Base-by-base conservation (phyloP, 2,329 filamentous ascomycete genomes). In the Claviceps sp. region DNA sequence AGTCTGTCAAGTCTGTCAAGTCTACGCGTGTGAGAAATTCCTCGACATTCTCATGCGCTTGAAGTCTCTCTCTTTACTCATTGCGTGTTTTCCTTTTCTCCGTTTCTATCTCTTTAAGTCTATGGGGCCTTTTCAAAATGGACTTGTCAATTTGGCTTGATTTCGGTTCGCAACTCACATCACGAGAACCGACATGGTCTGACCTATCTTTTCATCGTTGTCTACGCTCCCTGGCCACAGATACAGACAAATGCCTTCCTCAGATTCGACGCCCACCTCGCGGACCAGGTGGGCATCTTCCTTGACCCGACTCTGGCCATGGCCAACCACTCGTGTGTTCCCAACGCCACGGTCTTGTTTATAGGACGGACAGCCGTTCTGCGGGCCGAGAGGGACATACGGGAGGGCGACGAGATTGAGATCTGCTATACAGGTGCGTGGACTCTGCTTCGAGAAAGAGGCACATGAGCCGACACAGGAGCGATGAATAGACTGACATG, bases 221-320 rank as follows among this genome's bases (percentile, higher is more conserved):
- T 14, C 19, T 14, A 11, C 11, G 10, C 14, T 11, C 0, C 26
- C 24, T 14, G n/a, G 14, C 43, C 6, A 19, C 53, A 82, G 78
- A 73, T 82, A 54, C 72, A 80, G 60, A 79, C 78, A 40, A 84
- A 84, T 63, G 72, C 78, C 4, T 84, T 84, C 60, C 77, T 78
- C 58, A 68, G 76, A 50, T 68, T 69, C 26, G 77, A 82, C 50
- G 62, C 66, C 2, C 77, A 82, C 57, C 62, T 75, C 7, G 43
- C 41, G 13, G 74, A 70, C 1, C 68, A 75, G 51, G 68, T 73
- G 1, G 79, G 78, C 24, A 67, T 81, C 34, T 82, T 78, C 55
- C 65, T 83, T 40, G 75, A 81, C 56, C 70, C 76, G 1, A 70
- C 63, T 3, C 66, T 81, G 43, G 75, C 78, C 53, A 80, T 82